These are phyloP conservation scores for Obba rivulosa DNA, from an alignment of 768 basidiomycete species.

Conservation along the genomic window DNA sequence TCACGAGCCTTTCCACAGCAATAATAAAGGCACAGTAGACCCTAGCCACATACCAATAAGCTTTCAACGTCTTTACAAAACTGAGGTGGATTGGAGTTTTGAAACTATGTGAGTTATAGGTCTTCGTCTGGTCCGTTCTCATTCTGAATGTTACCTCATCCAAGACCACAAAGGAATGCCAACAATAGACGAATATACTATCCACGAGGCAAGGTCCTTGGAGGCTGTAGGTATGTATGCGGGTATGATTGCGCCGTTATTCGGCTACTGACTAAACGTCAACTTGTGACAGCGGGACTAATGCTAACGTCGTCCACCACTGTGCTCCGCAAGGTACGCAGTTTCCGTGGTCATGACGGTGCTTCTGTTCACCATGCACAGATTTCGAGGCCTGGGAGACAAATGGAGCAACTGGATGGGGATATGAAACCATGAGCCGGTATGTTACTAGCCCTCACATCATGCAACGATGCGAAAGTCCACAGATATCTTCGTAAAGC, in stretches of 20 bases:
- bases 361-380: background rate
- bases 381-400: constrained; percentile 20
- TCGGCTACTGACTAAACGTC: background rate
- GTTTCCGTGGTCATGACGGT: background rate
- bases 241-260: no score
- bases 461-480: background rate
- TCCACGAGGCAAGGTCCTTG: constrained; percentile 21
- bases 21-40: no score
- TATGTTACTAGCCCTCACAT: background rate
- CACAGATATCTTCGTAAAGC: constrained; percentile 19
- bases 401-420: constrained; percentile 19
- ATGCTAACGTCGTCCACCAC: constrained; percentile 22
- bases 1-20: background rate
- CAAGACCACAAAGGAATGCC: constrained; percentile 13
- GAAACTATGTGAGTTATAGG: constrained; percentile 7
- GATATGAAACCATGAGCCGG: constrained; percentile 14
- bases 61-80: constrained; percentile 33
- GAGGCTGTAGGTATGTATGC: constrained; percentile 19
- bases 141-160: background rate
- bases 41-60: constrained; percentile 6
- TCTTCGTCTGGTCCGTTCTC: background rate
- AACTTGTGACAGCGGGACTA: constrained; percentile 12
- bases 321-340: constrained; percentile 18
- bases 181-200: constrained; percentile 15
- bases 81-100: constrained; percentile 37